A percentile compares a stretch with the other conserved stretches of the same genome.
Conservation (phyloP, 2,329 filamentous ascomycete genomes). For the Fusarium robinianum region DNA sequence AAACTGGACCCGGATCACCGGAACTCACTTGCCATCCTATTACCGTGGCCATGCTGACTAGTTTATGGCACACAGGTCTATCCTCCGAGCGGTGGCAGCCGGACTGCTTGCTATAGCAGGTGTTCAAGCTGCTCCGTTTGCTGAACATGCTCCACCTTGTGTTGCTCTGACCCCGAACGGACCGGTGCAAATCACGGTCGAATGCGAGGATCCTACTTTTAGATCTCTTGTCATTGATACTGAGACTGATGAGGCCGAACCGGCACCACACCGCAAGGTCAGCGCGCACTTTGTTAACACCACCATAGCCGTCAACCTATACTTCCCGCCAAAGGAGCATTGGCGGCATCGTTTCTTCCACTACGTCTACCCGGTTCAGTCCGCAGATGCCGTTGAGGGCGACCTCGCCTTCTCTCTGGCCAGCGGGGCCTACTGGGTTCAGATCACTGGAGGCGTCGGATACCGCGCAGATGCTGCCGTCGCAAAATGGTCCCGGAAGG, state of each 20-base stretch:
- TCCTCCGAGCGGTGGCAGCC: too few relatives aligned
- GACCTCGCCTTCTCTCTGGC: constrained; percentile 22
- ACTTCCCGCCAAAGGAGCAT: constrained; percentile 20
- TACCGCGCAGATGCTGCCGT: constrained; percentile 31
- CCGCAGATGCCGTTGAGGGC: constrained; percentile 12
- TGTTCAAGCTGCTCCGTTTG: too few relatives aligned
- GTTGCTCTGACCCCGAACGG: too few relatives aligned
- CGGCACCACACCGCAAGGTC: constrained; percentile 19
- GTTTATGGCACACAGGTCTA: too few relatives aligned
- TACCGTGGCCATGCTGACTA: too few relatives aligned
- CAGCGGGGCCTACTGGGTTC: constrained; percentile 28
- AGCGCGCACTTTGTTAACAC: constrained; percentile 26
- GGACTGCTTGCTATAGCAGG: too few relatives aligned
- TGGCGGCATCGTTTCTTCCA: constrained; percentile 32
- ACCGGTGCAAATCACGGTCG: constrained; percentile 3
- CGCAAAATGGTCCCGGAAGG: constrained; percentile 22
- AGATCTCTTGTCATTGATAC: constrained; percentile 12
- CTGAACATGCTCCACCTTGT: too few relatives aligned
- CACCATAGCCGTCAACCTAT: constrained; percentile 28
- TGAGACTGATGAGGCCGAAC: constrained; percentile 8
- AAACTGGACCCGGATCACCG: too few relatives aligned
- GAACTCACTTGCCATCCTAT: too few relatives aligned
- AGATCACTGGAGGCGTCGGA: constrained; percentile 13
- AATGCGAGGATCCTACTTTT: constrained; percentile 23
- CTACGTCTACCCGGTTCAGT: constrained; percentile 22